Conservation (phyloP, 2,329 filamentous ascomycete species). For the Penicillium sclerotigenum region DNA sequence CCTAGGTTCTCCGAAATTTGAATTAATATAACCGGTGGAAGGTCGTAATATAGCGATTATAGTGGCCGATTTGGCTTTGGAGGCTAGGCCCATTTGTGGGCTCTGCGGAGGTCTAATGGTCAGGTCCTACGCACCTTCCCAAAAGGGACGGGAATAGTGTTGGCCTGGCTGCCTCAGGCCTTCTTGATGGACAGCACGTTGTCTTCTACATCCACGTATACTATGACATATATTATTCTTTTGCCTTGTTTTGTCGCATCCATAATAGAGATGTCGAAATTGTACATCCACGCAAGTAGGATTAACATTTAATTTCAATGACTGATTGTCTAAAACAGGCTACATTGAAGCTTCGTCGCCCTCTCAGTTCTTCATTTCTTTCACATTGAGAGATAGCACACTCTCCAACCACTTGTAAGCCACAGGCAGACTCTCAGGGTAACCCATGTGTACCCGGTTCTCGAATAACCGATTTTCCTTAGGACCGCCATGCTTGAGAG, state of each 20-base stretch:
- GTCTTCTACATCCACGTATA: not conserved
- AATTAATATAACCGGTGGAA: no score
- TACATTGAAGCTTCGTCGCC: not conserved
- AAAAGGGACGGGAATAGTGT: not conserved
- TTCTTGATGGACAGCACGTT: not conserved
- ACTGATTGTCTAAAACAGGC: not conserved
- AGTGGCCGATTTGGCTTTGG: no score
- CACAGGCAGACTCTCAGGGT: slow-evolving; percentile 49
- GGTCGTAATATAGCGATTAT: no score
- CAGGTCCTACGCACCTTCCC: not conserved
- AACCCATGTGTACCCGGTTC: slow-evolving; percentile 64
- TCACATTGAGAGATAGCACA: slow-evolving; percentile 18
- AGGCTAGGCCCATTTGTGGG: no score
- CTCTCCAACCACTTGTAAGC: slow-evolving; percentile 41
- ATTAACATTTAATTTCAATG: not conserved
- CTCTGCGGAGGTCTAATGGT: no score
- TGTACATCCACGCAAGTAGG: not conserved
- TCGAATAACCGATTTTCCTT: slow-evolving; percentile 65
- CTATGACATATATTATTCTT: not conserved
- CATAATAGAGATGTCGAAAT: not conserved
- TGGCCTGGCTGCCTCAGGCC: not conserved
- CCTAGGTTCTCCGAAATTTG: no score
- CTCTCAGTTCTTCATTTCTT: slow-evolving; percentile 25
- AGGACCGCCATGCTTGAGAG: slow-evolving; percentile 62
- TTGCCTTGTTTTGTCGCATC: not conserved